Percentiles rank a stretch among this genome's conserved stretches.
Evolutionary conservation across 495 filamentous ascomycete species (phyloP).

Genomic region (Penicillium robsamsonii): DNA sequence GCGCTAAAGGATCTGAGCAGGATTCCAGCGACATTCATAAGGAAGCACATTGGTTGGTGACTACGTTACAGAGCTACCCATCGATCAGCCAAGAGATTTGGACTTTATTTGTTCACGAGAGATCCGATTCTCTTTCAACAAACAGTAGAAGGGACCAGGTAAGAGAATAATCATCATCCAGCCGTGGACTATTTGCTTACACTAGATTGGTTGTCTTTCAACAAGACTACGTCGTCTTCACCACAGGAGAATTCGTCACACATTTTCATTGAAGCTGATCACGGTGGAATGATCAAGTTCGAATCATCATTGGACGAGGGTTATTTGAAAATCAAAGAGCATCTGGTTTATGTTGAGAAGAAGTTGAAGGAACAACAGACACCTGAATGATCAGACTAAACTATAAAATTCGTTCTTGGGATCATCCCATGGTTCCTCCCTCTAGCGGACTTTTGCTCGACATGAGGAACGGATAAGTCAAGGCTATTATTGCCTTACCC

Average conservation of each 20-base stretch:
- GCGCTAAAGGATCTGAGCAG: constrained; percentile 6
- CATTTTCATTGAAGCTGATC: constrained; percentile 10
- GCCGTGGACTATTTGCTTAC: neutral
- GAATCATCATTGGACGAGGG: constrained; percentile 3
- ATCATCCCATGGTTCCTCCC: neutral
- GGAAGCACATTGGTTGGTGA: constrained; percentile 14
- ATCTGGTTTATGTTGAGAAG: neutral
- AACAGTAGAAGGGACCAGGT: neutral
- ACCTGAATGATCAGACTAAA: neutral
- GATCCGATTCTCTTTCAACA: neutral
- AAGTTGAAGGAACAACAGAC: neutral
- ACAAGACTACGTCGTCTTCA: neutral
- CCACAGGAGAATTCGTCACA: constrained; percentile 3
- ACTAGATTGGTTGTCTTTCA: neutral
- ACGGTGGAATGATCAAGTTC: constrained; percentile 17
- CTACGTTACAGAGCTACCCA: constrained; percentile 3
- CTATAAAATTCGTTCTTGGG: neutral
- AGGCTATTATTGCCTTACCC: neutral
- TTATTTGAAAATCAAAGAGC: constrained; percentile 12
- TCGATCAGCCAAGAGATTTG: constrained; percentile 2
- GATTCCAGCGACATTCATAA: constrained; percentile 9
- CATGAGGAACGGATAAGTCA: neutral
- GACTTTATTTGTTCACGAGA: constrained; percentile 11
- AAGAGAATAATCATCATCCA: neutral
- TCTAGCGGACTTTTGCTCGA: neutral